Evolutionary conservation across 352 stramenopile genomes (phyloP).

Genomic region (Thraustotheca clavata): DNA sequence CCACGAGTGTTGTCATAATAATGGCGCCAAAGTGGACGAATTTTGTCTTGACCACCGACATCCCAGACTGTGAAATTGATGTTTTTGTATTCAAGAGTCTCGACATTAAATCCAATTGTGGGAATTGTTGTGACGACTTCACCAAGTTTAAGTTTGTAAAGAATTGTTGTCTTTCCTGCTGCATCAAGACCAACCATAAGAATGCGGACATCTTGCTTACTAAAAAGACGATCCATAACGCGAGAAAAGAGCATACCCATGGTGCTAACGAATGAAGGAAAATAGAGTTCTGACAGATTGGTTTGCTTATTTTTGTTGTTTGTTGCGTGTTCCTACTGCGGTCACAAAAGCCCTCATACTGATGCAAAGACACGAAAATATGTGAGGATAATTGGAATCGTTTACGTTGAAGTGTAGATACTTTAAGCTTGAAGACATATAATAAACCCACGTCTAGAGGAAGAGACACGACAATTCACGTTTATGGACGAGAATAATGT

Average conservation of each 20-base stretch:
- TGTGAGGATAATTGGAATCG: not conserved
- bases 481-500: too few relatives aligned
- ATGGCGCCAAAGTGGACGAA: constrained; percentile 61
- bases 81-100: constrained; percentile 61
- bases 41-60: constrained; percentile 61
- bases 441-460: too few relatives aligned
- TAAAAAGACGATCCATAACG: constrained; percentile 7
- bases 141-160: constrained; percentile 83
- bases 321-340: not conserved
- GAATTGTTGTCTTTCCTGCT: constrained; percentile 95
- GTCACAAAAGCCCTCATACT: not conserved
- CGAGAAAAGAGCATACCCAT: constrained; percentile 6
- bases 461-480: too few relatives aligned
- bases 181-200: constrained; percentile 92
- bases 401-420: not conserved
- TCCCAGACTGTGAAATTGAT: constrained; percentile 81
- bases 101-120: constrained; percentile 86
- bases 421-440: too few relatives aligned
- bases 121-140: constrained; percentile 60
- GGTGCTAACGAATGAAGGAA: not conserved
- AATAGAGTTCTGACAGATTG: not conserved
- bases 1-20: constrained; percentile 58
- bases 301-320: not conserved
- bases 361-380: not conserved
- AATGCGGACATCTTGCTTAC: constrained; percentile 87